Evolutionary conservation across 1,139 yeast species (phyloP).

Genomic region (Kodamaea alishanica): DNA sequence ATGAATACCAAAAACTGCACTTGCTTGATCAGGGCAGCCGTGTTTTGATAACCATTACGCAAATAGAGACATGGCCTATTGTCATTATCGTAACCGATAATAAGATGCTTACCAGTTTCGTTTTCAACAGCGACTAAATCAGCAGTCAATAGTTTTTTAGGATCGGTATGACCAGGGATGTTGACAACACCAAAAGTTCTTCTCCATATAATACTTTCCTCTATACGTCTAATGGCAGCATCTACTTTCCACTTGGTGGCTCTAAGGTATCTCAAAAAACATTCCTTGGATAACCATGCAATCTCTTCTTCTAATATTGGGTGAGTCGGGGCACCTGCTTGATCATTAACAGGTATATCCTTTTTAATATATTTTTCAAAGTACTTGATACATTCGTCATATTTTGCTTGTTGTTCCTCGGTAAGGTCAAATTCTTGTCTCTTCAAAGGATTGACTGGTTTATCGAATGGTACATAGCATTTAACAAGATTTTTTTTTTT

Average conservation of each 20-base stretch:
- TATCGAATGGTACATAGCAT: constrained; percentile 39
- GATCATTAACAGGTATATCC: constrained; percentile 20
- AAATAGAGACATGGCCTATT: constrained; percentile 86
- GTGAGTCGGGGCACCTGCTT: constrained; percentile 29
- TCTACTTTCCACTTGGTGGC: constrained; percentile 86
- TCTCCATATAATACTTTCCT: constrained; percentile 82
- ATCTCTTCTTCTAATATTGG: constrained; percentile 57
- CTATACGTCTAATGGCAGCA: constrained; percentile 70
- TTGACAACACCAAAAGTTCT: constrained; percentile 83
- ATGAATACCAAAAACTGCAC: constrained; percentile 90
- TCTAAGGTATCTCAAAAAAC: constrained; percentile 78
- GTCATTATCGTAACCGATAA: constrained; percentile 84
- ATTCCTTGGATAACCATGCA: constrained; percentile 90
- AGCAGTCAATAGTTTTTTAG: constrained; percentile 50
- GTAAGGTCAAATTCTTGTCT: constrained; percentile 30
- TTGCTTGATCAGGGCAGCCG: constrained; percentile 79
- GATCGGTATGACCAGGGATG: constrained; percentile 39
- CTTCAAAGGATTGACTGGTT: constrained; percentile 35
- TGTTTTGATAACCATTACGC: constrained; percentile 91
- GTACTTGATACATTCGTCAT: constrained; percentile 53
- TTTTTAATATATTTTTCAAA: constrained; percentile 42
- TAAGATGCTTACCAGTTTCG: constrained; percentile 83
- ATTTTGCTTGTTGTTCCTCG: constrained; percentile 55
- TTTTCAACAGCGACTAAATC: constrained; percentile 68
- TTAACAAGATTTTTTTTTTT: constrained; percentile 23